phyloP scores from a whole-genome alignment of 805 yeast species.

The Wickerhamomyces hampshirensis region DNA sequence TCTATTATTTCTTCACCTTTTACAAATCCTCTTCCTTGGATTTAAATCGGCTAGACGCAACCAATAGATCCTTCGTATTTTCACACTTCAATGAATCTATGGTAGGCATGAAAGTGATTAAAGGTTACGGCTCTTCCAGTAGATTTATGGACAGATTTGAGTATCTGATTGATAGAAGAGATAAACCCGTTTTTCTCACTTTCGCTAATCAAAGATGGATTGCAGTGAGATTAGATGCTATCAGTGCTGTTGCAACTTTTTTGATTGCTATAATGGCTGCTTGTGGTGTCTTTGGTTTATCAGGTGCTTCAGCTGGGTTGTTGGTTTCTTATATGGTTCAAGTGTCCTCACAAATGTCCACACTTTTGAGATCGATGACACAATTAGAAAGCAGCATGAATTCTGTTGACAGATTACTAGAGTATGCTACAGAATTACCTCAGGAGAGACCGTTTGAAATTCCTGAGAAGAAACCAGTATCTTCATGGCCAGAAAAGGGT shows the following conservation, averaged over 20 bases:
- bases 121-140: slow-evolving; percentile 45
- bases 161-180: slow-evolving; percentile 52
- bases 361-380: slow-evolving; percentile 59
- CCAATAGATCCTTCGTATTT: slow-evolving; percentile 65
- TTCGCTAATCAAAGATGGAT: slow-evolving; percentile 73
- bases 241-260: slow-evolving; percentile 47
- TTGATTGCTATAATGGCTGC: slow-evolving; percentile 58
- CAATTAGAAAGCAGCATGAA: slow-evolving; percentile 61
- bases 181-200: slow-evolving; percentile 58
- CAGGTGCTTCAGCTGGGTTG: slow-evolving; percentile 64
- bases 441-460: slow-evolving; percentile 58
- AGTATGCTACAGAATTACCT: slow-evolving; percentile 59
- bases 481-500: slow-evolving; percentile 65
- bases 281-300: slow-evolving; percentile 52
- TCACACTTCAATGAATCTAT: slow-evolving; percentile 68
- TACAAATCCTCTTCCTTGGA: slow-evolving; percentile 75
- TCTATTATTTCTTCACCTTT: slow-evolving; percentile 41
- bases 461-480: slow-evolving; percentile 40
- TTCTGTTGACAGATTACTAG: slow-evolving; percentile 59
- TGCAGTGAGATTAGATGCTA: slow-evolving; percentile 51
- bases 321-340: slow-evolving; percentile 58
- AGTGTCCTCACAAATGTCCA: slow-evolving; percentile 50
- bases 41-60: slow-evolving; percentile 70
- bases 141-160: slow-evolving; percentile 46
- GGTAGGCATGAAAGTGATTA: slow-evolving; percentile 61